phyloP scores from a whole-genome alignment of 805 yeast species.

The Wickerhamiella cacticola region DNA sequence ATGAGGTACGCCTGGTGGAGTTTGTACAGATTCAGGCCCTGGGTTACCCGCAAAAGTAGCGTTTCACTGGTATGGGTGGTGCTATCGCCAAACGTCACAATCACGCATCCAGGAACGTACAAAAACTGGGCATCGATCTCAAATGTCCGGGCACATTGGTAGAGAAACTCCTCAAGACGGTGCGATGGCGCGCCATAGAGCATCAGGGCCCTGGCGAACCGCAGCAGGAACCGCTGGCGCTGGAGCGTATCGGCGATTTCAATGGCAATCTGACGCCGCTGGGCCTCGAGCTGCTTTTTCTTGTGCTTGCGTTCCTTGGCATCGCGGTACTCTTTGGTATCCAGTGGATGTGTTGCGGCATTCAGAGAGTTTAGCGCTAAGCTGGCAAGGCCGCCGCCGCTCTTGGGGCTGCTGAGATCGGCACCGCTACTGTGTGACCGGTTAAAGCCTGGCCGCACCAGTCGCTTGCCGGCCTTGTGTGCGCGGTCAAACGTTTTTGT shows the following conservation, averaged over 20 bases:
- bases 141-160: constrained; percentile 79
- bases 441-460: constrained; percentile 1
- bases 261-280: constrained; percentile 62
- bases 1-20: constrained; percentile 70
- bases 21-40: constrained; percentile 73
- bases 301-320: neutral
- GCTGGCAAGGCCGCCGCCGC: constrained; percentile 1
- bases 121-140: constrained; percentile 89
- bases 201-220: constrained; percentile 84
- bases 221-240: constrained; percentile 71
- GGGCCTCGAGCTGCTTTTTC: neutral
- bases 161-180: constrained; percentile 83
- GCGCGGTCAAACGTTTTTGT: neutral
- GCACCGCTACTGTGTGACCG: constrained; percentile 1
- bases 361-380: constrained; percentile 4
- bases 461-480: neutral
- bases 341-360: neutral
- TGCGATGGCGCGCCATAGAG: constrained; percentile 94
- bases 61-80: constrained; percentile 92
- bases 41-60: constrained; percentile 73
- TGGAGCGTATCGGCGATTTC: constrained; percentile 84
- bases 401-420: too few relatives aligned
- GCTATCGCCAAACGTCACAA: constrained; percentile 85
- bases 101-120: constrained; percentile 91
- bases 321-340: neutral